A percentile compares a stretch with the other conserved stretches of the same genome.
phyloP scores from a whole-genome alignment of 2,329 filamentous ascomycete genomes.

The Didymella sp. region DNA sequence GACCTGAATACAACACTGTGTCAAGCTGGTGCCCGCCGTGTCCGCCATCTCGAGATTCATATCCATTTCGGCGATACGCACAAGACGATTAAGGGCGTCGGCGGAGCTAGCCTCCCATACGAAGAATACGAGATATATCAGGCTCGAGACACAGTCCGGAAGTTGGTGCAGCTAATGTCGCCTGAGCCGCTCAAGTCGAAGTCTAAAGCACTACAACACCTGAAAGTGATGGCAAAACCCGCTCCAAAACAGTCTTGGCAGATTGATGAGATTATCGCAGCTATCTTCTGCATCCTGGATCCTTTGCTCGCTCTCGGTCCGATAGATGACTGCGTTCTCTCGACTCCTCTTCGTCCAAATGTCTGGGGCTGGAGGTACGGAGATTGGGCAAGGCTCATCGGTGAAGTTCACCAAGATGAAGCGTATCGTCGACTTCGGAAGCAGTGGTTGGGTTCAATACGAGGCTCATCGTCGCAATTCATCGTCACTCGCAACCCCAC shows the following conservation, averaged over 20 bases:
- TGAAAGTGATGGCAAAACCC: not conserved
- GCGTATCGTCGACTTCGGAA: slow-evolving; percentile 1
- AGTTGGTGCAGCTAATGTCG: slow-evolving; percentile 1
- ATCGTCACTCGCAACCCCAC: not conserved
- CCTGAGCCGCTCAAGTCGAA: not conserved
- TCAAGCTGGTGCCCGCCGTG: slow-evolving; percentile 4
- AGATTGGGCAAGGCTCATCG: not conserved
- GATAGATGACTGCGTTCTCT: slow-evolving; percentile 1
- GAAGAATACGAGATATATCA: slow-evolving; percentile 19
- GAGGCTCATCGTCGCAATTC: not conserved
- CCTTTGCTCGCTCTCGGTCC: slow-evolving; percentile 14
- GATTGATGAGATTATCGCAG: slow-evolving; percentile 13
- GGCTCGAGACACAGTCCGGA: slow-evolving; percentile 14
- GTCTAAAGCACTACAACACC: not conserved
- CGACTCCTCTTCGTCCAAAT: not conserved
- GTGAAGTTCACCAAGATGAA: not conserved
- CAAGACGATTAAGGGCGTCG: slow-evolving; percentile 2
- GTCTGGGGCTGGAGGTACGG: not conserved
- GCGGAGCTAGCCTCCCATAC: not conserved
- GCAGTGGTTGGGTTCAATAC: not conserved
- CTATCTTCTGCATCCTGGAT: slow-evolving; percentile 14
- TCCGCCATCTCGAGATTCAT: slow-evolving; percentile 7
- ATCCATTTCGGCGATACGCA: not conserved
- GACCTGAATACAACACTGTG: not conserved
- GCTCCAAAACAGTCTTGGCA: slow-evolving; percentile 1